These are phyloP conservation scores for Leccinellum albellum DNA, from an alignment of 768 basidiomycete genomes.

Conservation along the genomic window DNA sequence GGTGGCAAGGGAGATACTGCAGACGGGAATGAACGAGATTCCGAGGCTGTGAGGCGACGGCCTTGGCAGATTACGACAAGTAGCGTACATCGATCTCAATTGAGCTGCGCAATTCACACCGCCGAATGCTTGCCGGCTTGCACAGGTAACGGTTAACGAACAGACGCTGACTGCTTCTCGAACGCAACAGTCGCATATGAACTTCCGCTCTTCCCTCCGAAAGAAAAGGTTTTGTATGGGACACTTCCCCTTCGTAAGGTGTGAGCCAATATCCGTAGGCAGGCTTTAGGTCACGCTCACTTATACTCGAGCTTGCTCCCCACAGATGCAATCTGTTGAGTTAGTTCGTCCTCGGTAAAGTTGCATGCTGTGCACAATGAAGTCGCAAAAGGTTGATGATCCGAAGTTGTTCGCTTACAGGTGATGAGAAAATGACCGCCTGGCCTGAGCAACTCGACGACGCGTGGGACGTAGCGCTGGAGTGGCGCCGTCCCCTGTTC, in stretches of 20 bases:
- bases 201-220: conserved; percentile 76
- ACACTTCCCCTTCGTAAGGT: conserved; percentile 54
- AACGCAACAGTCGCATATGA: conserved; percentile 71
- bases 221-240: conserved; percentile 67
- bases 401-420: conserved; percentile 45
- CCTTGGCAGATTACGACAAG: neutral
- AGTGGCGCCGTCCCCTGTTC: conserved; percentile 49
- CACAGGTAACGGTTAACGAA: neutral
- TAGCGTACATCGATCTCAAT: neutral
- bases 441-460: conserved; percentile 54
- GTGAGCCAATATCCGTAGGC: neutral
- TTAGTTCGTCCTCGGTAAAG: conserved; percentile 77
- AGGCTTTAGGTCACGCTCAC: conserved; percentile 39
- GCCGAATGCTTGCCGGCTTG: neutral
- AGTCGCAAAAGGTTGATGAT: neutral
- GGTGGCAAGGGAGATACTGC: conserved; percentile 67
- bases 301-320: conserved; percentile 57
- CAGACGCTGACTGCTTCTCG: conserved; percentile 31
- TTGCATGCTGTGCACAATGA: conserved; percentile 58
- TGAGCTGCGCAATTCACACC: too few species aligned
- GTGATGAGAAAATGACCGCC: conserved; percentile 76
- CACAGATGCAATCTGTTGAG: conserved; percentile 44
- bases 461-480: conserved; percentile 55
- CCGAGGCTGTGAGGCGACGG: conserved; percentile 23
- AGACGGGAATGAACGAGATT: conserved; percentile 58